These are phyloP conservation scores for Phytophthora nicotianae DNA, from an alignment of 352 stramenopile species.

Conservation along the genomic window DNA sequence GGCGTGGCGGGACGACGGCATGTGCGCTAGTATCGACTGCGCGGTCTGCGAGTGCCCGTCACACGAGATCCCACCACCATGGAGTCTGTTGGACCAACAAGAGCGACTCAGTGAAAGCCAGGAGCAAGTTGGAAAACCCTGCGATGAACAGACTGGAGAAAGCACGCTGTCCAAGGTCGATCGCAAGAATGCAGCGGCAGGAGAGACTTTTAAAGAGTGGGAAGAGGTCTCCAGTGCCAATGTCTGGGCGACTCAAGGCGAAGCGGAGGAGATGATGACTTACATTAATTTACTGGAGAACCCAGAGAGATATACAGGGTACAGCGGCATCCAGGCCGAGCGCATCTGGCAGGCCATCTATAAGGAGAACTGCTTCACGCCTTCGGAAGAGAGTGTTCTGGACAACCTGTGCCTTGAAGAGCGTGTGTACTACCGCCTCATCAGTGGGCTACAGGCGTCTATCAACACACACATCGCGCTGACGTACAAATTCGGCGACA, in stretches of 20 bases:
- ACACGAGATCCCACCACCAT: constrained; percentile 85
- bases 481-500: constrained; percentile 77
- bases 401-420: constrained; percentile 92
- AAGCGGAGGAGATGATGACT: constrained; percentile 67
- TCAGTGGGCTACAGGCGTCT: constrained; percentile 95
- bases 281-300: constrained; percentile 98
- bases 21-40: constrained; percentile 91
- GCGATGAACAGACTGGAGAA: constrained; percentile 72
- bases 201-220: constrained; percentile 67
- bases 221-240: constrained; percentile 61
- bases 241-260: constrained; percentile 64
- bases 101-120: constrained; percentile 20
- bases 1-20: constrained; percentile 89
- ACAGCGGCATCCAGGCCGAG: constrained; percentile 91
- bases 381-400: constrained; percentile 62
- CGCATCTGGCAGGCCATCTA: constrained; percentile 98
- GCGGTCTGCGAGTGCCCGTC: constrained; percentile 89
- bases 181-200: constrained; percentile 71
- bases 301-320: constrained; percentile 98
- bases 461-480: constrained; percentile 95
- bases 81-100: constrained; percentile 71
- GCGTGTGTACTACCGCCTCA: constrained; percentile 96
- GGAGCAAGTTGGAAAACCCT: constrained; percentile 44
- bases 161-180: constrained; percentile 78
- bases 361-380: constrained; percentile 96